Evolutionary conservation across 1,284 basidiomycete species (phyloP).

Genomic region (Singerocomus rubriflavus): DNA sequence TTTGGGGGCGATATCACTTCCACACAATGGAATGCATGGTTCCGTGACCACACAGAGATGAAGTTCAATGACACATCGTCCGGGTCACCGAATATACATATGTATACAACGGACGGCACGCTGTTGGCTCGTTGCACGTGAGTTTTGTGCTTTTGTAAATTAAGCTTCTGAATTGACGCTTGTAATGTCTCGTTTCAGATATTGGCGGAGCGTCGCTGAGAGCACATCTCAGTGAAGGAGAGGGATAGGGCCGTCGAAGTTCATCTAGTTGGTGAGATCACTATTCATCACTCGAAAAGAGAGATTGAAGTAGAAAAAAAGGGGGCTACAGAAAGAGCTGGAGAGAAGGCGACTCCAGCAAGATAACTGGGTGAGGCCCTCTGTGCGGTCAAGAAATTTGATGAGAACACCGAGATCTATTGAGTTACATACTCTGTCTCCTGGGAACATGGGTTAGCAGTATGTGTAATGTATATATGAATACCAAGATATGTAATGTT

Average conservation of each 20-base stretch:
- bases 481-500: too few relatives aligned
- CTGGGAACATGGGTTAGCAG: too few relatives aligned
- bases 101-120: slow-evolving; percentile 11
- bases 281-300: too few relatives aligned
- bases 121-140: slow-evolving; percentile 22
- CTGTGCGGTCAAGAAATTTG: too few relatives aligned
- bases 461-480: too few relatives aligned
- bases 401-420: too few relatives aligned
- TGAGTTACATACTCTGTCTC: too few relatives aligned
- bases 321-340: too few relatives aligned
- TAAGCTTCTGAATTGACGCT: background rate
- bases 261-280: background rate
- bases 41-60: slow-evolving; percentile 17
- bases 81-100: slow-evolving; percentile 11
- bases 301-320: too few relatives aligned
- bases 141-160: background rate
- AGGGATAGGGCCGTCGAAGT: background rate
- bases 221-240: slow-evolving; percentile 9
- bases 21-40: slow-evolving; percentile 14
- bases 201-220: slow-evolving; percentile 10
- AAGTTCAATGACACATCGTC: slow-evolving; percentile 21
- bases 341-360: too few relatives aligned
- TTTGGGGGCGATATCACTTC: slow-evolving; percentile 14
- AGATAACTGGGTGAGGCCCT: too few relatives aligned
- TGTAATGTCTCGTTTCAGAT: slow-evolving; percentile 3